phyloP scores from a whole-genome alignment of 768 basidiomycete species.

The Kwoniella dendrophila region DNA sequence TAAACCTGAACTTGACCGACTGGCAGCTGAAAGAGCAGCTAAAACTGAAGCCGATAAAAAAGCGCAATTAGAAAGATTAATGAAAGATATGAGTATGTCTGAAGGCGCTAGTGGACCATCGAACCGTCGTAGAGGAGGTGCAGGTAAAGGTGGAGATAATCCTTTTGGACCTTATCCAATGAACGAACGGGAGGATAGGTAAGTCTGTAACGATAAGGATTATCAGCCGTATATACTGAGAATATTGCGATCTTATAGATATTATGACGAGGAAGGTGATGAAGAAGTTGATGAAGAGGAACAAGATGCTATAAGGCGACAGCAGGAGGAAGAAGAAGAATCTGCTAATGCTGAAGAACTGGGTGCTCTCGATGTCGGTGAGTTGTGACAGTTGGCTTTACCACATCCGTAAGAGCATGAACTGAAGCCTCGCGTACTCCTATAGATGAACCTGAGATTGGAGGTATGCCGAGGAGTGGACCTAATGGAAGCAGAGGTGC shows the following conservation, averaged over 20 bases:
- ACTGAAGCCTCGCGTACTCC: not conserved
- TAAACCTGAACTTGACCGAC: conserved; percentile 79
- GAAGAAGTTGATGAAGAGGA: conserved; percentile 48
- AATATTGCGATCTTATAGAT: conserved; percentile 8
- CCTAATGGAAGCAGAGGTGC: conserved; percentile 10
- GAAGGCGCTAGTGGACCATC: conserved; percentile 1
- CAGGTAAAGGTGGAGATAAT: conserved; percentile 37
- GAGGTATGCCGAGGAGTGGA: conserved; percentile 12
- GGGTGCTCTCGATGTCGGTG: conserved; percentile 41
- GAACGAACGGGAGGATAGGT: conserved; percentile 54
- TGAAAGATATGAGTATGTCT: conserved; percentile 55
- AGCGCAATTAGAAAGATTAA: conserved; percentile 51
- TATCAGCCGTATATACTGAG: not conserved
- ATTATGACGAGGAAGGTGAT: conserved; percentile 41
- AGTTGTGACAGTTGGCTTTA: conserved; percentile 13
- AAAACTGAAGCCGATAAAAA: conserved; percentile 54
- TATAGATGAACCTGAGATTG: conserved; percentile 20
- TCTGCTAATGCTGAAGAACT: conserved; percentile 37
- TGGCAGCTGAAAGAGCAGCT: conserved; percentile 57
- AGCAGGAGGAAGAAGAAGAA: conserved; percentile 47
- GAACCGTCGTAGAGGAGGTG: conserved; percentile 5
- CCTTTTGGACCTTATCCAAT: conserved; percentile 54
- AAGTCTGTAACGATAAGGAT: conserved; percentile 3
- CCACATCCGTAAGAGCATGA: not conserved
- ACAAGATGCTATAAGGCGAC: conserved; percentile 31